Percentiles rank a stretch among this genome's conserved stretches.
Evolutionary conservation across 345 rosid genomes (phyloP).

Genomic region (Eucalyptus lansdowneana): DNA sequence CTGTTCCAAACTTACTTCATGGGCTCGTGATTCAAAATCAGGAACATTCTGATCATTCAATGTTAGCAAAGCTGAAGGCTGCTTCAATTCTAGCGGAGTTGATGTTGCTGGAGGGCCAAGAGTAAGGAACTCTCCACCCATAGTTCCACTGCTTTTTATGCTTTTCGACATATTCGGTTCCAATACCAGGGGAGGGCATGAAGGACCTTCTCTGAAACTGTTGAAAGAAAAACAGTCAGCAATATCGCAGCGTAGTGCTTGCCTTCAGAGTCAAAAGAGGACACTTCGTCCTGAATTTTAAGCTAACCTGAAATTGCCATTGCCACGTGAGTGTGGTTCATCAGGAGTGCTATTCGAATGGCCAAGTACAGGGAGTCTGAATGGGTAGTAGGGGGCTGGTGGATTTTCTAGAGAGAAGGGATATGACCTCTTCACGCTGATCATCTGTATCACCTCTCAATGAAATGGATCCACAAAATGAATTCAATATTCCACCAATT

Average conservation of each 20-base stretch:
- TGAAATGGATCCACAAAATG: background rate
- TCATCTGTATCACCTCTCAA: conserved; percentile 17
- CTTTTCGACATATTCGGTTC: conserved; percentile 13
- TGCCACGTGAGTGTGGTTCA: conserved; percentile 16
- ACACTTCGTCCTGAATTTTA: background rate
- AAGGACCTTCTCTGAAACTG: conserved; percentile 16
- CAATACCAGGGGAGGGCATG: conserved; percentile 2
- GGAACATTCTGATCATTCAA: background rate
- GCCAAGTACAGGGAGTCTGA: conserved; percentile 6
- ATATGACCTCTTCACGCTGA: conserved; percentile 37
- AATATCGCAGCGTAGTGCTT: background rate
- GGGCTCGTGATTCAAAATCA: conserved; percentile 13
- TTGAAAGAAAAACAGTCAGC: background rate
- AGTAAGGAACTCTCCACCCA: conserved; percentile 29
- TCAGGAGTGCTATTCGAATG: conserved; percentile 15
- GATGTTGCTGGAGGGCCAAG: conserved; percentile 25
- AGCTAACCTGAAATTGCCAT: conserved; percentile 21
- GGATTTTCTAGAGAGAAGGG: conserved; percentile 30
- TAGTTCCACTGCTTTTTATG: conserved; percentile 1
- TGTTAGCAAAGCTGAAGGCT: conserved; percentile 1
- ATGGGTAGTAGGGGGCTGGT: conserved; percentile 2
- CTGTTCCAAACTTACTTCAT: conserved; percentile 16
- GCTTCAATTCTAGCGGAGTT: conserved; percentile 4
- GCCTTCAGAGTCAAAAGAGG: background rate
- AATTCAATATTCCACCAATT: background rate